Evolutionary conservation across 768 basidiomycete species (phyloP), one percentile per base, ranked within the genome.

Genomic region (Amanita thiersii): DNA sequence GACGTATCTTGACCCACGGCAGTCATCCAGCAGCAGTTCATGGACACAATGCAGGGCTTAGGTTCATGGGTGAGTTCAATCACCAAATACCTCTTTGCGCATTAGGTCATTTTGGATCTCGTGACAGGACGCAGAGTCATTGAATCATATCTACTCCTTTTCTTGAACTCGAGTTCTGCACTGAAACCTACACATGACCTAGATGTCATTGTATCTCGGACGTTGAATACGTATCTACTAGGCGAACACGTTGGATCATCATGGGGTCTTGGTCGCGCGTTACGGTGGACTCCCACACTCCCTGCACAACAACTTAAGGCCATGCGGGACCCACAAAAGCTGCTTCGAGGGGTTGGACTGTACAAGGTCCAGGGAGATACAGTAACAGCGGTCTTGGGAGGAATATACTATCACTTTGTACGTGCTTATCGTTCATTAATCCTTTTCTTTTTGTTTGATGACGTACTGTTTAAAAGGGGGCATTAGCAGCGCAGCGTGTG

Each of bases 321-420:
- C 11, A 52, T 47, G 11, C 44, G 37, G 40, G 65, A 59, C 20
- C 55, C 44, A 43, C 55, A 59, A 29, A 61, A 60, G 41, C 50
- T 73, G n/a, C 55, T 73, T 35, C 62, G 60, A 47, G 68, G 72
- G 29, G 73, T 81, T 1, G 87, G 86, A 2, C 55, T 88, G 40
- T 81, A 81, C 51, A 89, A 88, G 51, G 78, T 88, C 14, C 74
- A 81, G 52, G 87, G 87, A 1, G 79, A 84, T 44, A 70, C 79
- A 0, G 83, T 88, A 3, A 77, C 82, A 50, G 87, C 83, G 2
- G 66, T 87, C 11, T 59, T 88, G 21, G 87, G 87, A 17, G 84
- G 79, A 4, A 71, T 88, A 9, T 86, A 78, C 52, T 77, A 81
- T 52, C 85, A 91, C 64, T 86, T 80, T 57, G 87, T 90, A 52